Conservation (phyloP, 2,329 filamentous ascomycete species). For the Cadophora gregata region DNA sequence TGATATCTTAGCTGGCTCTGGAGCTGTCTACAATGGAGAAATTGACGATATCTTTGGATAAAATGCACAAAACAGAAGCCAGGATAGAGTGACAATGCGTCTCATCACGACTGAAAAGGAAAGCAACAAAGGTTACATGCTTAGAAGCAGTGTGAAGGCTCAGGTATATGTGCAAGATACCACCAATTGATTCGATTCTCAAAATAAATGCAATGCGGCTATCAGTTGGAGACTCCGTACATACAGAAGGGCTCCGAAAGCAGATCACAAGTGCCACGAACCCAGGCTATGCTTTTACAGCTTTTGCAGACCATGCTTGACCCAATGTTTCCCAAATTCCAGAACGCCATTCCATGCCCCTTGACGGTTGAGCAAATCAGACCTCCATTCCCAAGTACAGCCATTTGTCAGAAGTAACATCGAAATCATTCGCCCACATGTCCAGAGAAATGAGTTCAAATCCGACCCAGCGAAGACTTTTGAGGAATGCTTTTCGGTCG, state of each 20-base stretch:
- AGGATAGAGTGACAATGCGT: no score
- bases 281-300: slow-evolving; percentile 7
- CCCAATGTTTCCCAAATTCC: neutral
- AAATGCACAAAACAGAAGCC: no score
- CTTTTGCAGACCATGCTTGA: slow-evolving; percentile 15
- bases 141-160: no score
- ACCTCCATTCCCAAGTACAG: slow-evolving; percentile 89
- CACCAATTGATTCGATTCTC: neutral
- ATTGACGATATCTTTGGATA: no score
- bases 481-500: slow-evolving; percentile 71
- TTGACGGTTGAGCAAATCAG: slow-evolving; percentile 48
- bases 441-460: slow-evolving; percentile 84
- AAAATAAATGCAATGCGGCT: slow-evolving; percentile 10
- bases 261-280: slow-evolving; percentile 15
- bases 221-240: slow-evolving; percentile 14
- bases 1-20: no score
- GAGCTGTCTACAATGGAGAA: no score
- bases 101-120: no score
- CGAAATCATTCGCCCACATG: slow-evolving; percentile 69
- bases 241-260: slow-evolving; percentile 15
- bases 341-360: slow-evolving; percentile 18
- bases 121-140: no score
- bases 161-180: no score
- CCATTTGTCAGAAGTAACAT: slow-evolving; percentile 79
- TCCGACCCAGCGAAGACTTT: slow-evolving; percentile 91